A percentile compares a stretch with the other conserved stretches of the same genome.
Conservation (phyloP, 805 yeast species). For the Spathaspora arborariae region DNA sequence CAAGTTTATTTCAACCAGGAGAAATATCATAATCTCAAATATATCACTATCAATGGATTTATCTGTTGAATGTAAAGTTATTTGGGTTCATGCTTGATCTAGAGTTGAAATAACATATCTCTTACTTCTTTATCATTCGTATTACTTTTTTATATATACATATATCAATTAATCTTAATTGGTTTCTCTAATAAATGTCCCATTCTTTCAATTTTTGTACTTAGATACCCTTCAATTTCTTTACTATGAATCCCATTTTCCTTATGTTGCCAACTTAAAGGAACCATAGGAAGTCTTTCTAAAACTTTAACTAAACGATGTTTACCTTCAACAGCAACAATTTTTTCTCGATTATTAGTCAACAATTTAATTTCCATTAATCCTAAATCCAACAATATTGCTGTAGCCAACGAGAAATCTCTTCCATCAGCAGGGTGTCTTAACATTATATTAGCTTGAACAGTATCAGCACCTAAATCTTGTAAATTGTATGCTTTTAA, state of each 20-base stretch:
- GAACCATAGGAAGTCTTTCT: constrained; percentile 95
- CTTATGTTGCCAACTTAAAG: constrained; percentile 70
- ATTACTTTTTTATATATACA: neutral
- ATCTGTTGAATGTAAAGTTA: no score
- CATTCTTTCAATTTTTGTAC: constrained; percentile 95
- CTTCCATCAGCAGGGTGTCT: constrained; percentile 99
- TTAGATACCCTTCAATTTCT: constrained; percentile 89
- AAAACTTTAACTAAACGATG: constrained; percentile 68
- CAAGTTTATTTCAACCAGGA: neutral
- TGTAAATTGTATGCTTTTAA: constrained; percentile 94
- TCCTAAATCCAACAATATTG: constrained; percentile 82
- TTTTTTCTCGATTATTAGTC: constrained; percentile 96
- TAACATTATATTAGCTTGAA: constrained; percentile 86
- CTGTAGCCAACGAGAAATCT: constrained; percentile 88
- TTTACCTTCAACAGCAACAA: constrained; percentile 89
- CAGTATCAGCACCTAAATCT: constrained; percentile 98
- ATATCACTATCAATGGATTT: no score
- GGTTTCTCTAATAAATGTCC: constrained; percentile 68
- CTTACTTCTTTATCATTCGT: neutral
- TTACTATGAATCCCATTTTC: constrained; percentile 68
- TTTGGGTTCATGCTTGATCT: no score
- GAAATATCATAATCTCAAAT: neutral
- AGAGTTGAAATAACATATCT: no score
- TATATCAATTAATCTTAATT: constrained; percentile 5
- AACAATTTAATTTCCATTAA: constrained; percentile 66